phyloP scores from a whole-genome alignment of 441 rosid genomes.

The Lepidium campestre region DNA sequence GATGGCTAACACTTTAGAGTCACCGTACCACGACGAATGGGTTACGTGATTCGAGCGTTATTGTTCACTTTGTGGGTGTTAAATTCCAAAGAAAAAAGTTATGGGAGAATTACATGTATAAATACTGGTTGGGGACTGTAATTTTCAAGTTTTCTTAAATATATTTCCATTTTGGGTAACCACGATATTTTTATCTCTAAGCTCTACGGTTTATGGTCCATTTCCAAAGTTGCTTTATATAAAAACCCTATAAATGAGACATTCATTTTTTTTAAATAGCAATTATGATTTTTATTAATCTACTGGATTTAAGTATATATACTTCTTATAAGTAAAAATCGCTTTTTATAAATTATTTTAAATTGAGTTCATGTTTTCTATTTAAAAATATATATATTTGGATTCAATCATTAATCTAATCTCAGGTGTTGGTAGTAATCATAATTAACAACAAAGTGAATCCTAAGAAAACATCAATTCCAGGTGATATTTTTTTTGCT shows the following conservation, averaged over 20 bases:
- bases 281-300: no score
- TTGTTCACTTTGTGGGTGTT: background rate
- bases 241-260: background rate
- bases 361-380: no score
- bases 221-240: conserved; percentile 21
- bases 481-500: background rate
- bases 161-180: background rate
- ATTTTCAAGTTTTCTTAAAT: background rate
- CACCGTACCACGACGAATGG: conserved; percentile 25
- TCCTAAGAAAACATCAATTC: background rate
- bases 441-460: background rate
- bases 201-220: conserved; percentile 23
- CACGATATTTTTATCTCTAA: conserved; percentile 26
- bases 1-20: conserved; percentile 15
- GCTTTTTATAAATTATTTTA: no score
- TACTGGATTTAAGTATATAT: no score
- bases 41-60: conserved; percentile 12
- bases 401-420: no score
- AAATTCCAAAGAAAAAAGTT: background rate
- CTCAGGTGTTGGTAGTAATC: no score
- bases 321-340: no score
- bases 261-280: background rate
- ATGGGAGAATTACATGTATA: background rate
- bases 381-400: no score
- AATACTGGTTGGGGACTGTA: conserved; percentile 1